Evolutionary conservation across 2,329 filamentous ascomycete genomes (phyloP), one percentile per base, ranked within the genome.

Genomic region (Fusarium sp.): DNA sequence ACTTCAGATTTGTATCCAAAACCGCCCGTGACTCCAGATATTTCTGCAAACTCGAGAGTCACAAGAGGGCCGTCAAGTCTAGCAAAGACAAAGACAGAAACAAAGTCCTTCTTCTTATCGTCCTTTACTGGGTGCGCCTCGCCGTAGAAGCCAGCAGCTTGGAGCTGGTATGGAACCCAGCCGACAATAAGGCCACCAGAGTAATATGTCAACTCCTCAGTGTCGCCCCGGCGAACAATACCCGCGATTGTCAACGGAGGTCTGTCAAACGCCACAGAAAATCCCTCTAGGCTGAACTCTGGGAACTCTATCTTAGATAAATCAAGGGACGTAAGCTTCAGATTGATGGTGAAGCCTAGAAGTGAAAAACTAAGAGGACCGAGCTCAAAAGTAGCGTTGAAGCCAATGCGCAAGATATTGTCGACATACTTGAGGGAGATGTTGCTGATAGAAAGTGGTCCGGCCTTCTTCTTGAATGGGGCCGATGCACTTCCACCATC

Each of bases 331-430:
- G 8, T n/a, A 24, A 53, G 4, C 6, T 53, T 21, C 14, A 47
- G n/a, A 17, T 55, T 32, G 26, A 42, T 32, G 2, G 66, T 73
- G 56, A 81, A 79, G 2, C 78, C 79, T 2, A 80, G 26, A 1
- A 82, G 58, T 0, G 69, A 54, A 38, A 82, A 74, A 1, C 61
- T 74, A 2, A 82, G 32, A 5, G 79, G 80, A 0, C 79, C 79
- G 5, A 82, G 59, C 8, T 70, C 53, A 39, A 82, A 68, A 1
- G 73, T 75, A 2, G 78, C 79, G 26, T 78, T 73, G 14, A 82
- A 69, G 8, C 67, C 63, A 24, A 82, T 56, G 4, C 19, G 49
- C 0, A 81, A 67, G 4, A 14, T 59, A 10, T 74, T 65, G 39
- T 74, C 58, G 17, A 69, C 67, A 62, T 77, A 81, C 49, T 78